phyloP scores from a whole-genome alignment of 1,284 basidiomycete species.

The Polyporus tsugae region DNA sequence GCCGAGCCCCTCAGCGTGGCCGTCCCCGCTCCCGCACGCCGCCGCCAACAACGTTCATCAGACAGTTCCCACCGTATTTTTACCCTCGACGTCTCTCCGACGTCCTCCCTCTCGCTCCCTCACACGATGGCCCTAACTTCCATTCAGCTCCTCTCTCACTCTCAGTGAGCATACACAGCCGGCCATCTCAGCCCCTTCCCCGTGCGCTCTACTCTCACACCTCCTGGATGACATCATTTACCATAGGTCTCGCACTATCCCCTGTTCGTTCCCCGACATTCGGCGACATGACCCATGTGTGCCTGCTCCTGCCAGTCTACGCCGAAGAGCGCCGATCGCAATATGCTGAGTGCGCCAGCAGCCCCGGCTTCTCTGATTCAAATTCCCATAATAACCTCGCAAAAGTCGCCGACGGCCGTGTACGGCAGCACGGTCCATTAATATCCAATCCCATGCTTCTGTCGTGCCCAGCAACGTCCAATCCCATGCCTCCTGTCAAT shows the following conservation, averaged over 20 bases:
- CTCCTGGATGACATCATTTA: constrained; percentile 26
- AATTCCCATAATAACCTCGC: not conserved
- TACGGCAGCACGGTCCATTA: not conserved
- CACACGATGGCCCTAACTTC: not conserved
- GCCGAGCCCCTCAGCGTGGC: not conserved
- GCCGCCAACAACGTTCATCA: constrained; percentile 8
- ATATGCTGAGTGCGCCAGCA: not conserved
- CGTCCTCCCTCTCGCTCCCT: constrained; percentile 10
- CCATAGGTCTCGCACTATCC: constrained; percentile 6
- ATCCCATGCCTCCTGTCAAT: constrained; percentile 3
- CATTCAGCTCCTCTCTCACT: constrained; percentile 16
- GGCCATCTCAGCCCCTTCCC: constrained; percentile 9
- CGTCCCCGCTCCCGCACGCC: constrained; percentile 3
- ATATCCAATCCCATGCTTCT: not conserved
- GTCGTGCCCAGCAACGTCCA: not conserved
- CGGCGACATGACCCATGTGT: constrained; percentile 13
- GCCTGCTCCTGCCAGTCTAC: not conserved
- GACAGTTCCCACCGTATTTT: constrained; percentile 19
- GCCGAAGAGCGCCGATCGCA: not conserved
- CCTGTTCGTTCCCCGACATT: not conserved
- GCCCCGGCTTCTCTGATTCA: not conserved
- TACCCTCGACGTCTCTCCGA: constrained; percentile 8
- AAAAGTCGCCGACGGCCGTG: not conserved
- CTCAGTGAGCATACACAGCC: constrained; percentile 10
- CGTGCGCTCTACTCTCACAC: not conserved